Base-by-base conservation (phyloP, 108 stramenopile genomes). In the Cyclotella cryptica region DNA sequence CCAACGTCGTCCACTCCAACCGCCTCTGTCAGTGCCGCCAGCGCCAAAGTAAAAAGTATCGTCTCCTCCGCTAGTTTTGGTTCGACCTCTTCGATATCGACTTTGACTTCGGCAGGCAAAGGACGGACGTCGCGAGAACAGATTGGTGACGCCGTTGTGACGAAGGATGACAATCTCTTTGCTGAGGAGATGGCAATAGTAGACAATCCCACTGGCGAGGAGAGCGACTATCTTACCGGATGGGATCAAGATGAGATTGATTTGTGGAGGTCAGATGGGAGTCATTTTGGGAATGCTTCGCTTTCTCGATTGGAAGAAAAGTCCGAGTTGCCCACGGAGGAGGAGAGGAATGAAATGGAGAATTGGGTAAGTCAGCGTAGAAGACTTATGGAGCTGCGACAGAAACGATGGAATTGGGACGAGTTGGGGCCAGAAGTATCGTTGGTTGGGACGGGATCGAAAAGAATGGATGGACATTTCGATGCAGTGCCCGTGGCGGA, bases 191-290 rank as follows among this genome's bases (percentile, higher is more conserved):
- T 43, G 27, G n/a, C 18, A 46, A 39, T 18, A 39, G 22, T 55
- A 53, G 19, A 41, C 27, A 41, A 61, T 15, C 18, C 27, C 18
- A 19, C 47, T 45, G 30, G 57, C n/a, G 26, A 47, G 28, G 62
- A 65, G 22, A 57, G 47, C 4, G 69, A 28, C 8, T 24, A 55
- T 18, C 45, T 64, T 40, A 35, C 76, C 9, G 84, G 29, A 15
- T 85, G 84, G 84, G 84, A 85, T 73, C 75, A 66, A 66, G 84
- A 85, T 69, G 84, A 85, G 75, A 85, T 85, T 40, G 69, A 81
- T 67, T 43, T 85, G 27, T 85, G 84, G 84, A 72, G 19, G 19
- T n/a, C 66, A 29, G 2, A 24, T 62, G 17, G 35, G 1, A 47
- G 24, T 19, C 24, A 21, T 51, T 7, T 28, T 15, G 44, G 24